Percentiles rank a stretch among this genome's conserved stretches.
Conservation (phyloP, 2,329 filamentous ascomycete species). For the Cytospora paraplurivora region DNA sequence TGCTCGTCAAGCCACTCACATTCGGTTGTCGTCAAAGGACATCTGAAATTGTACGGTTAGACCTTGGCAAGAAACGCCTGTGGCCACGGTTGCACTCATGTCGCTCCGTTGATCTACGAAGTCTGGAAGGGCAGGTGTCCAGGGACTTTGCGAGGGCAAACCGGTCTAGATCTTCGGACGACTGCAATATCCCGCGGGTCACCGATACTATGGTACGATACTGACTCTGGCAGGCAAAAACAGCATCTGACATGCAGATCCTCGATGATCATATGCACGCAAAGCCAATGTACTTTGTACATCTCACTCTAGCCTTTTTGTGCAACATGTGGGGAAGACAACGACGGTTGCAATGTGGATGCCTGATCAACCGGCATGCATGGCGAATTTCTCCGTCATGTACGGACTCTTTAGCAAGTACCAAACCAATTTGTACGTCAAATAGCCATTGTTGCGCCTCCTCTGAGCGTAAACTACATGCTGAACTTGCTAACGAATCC, state of each 20-base stretch:
- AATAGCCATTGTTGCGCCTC: not conserved
- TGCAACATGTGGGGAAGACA: constrained; percentile 23
- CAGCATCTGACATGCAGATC: constrained; percentile 31
- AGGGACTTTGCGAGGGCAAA: not conserved
- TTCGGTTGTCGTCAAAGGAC: not conserved
- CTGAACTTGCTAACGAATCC: not conserved
- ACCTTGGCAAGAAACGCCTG: not conserved
- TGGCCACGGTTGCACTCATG: not conserved
- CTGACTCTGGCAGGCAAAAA: constrained; percentile 9
- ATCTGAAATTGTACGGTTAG: not conserved
- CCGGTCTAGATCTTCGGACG: constrained; percentile 12
- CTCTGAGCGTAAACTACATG: not conserved
- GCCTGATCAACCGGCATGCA: constrained; percentile 19
- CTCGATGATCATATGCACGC: constrained; percentile 23
- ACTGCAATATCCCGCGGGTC: constrained; percentile 19
- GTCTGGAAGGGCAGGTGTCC: constrained; percentile 4
- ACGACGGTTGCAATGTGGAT: not conserved
- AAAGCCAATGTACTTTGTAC: not conserved
- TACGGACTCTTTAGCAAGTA: not conserved
- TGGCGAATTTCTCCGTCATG: constrained; percentile 9
- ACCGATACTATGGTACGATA: constrained; percentile 3
- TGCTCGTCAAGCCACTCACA: not conserved
- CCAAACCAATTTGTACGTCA: not conserved
- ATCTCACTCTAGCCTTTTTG: not conserved
- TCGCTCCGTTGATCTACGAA: not conserved